phyloP scores from a whole-genome alignment of 768 basidiomycete species.

The Podaxis sp. region DNA sequence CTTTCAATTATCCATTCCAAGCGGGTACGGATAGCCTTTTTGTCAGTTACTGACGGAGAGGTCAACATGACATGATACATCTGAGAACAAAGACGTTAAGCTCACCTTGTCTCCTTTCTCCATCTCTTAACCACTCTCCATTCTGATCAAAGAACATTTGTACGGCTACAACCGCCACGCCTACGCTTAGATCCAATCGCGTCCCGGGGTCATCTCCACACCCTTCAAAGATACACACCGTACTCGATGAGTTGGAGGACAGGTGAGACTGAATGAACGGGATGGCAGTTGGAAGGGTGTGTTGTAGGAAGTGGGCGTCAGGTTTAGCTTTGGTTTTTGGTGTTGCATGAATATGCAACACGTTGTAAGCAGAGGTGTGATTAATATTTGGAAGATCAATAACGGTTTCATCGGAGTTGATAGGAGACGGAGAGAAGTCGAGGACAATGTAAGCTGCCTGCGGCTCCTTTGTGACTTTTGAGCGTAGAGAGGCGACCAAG shows the following conservation, averaged over 20 bases:
- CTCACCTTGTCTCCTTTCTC: neutral
- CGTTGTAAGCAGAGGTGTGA: neutral
- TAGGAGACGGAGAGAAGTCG: neutral
- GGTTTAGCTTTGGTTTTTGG: slow-evolving; percentile 11
- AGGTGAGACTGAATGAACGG: slow-evolving; percentile 46
- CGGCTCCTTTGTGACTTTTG: neutral
- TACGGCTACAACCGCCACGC: slow-evolving; percentile 59
- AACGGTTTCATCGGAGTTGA: neutral
- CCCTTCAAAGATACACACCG: slow-evolving; percentile 42
- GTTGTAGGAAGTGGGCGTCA: slow-evolving; percentile 15
- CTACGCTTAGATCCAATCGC: slow-evolving; percentile 64
- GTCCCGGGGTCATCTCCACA: slow-evolving; percentile 20
- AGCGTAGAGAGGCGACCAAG: slow-evolving; percentile 14
- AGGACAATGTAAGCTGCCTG: slow-evolving; percentile 31
- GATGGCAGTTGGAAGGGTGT: slow-evolving; percentile 16
- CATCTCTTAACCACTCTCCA: slow-evolving; percentile 32
- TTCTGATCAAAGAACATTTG: slow-evolving; percentile 57
- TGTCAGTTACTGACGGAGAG: slow-evolving; percentile 17
- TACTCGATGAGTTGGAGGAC: slow-evolving; percentile 36
- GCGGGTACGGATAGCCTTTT: slow-evolving; percentile 65
- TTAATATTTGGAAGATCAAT: neutral
- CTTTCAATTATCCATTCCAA: slow-evolving; percentile 87
- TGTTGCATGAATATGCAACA: neutral
- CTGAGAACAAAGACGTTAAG: neutral
- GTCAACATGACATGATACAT: neutral